These are phyloP conservation scores for Angomonas deanei DNA, from an alignment of 208 protist species.

Conservation along the genomic window DNA sequence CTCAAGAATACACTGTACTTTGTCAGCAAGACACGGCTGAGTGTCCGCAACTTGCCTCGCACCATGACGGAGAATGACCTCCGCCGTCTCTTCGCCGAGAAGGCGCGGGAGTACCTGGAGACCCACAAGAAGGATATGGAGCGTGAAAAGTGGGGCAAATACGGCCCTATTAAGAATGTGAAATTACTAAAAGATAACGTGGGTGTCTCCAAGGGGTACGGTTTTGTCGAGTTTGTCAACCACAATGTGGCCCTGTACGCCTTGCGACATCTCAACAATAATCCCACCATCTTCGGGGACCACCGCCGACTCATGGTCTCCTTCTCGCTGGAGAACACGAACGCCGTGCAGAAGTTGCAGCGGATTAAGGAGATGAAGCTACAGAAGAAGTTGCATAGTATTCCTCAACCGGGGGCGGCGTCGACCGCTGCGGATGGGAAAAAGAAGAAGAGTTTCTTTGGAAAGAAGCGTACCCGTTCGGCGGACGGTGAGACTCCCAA, in stretches of 20 bases:
- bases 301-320: constrained; percentile 85
- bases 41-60: constrained; percentile 87
- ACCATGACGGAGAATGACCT: constrained; percentile 86
- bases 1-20: constrained; percentile 85
- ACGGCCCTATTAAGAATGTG: constrained; percentile 82
- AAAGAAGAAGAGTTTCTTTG: neutral
- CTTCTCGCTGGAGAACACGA: constrained; percentile 90
- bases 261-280: constrained; percentile 89
- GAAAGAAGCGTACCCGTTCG: neutral
- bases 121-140: constrained; percentile 61
- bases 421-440: neutral
- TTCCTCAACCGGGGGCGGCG: neutral
- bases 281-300: constrained; percentile 86
- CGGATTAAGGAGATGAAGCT: constrained; percentile 75
- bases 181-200: constrained; percentile 83
- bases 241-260: constrained; percentile 85
- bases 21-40: constrained; percentile 87
- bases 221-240: constrained; percentile 91
- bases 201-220: constrained; percentile 82
- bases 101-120: constrained; percentile 70
- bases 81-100: constrained; percentile 68
- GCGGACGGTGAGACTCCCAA: neutral
- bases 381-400: constrained; percentile 22
- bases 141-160: constrained; percentile 84
- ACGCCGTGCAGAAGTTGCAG: constrained; percentile 84